These are phyloP conservation scores for Tieghemiomyces parasiticus DNA, from an alignment of 192 early-diverging fungal species.

Conservation along the genomic window DNA sequence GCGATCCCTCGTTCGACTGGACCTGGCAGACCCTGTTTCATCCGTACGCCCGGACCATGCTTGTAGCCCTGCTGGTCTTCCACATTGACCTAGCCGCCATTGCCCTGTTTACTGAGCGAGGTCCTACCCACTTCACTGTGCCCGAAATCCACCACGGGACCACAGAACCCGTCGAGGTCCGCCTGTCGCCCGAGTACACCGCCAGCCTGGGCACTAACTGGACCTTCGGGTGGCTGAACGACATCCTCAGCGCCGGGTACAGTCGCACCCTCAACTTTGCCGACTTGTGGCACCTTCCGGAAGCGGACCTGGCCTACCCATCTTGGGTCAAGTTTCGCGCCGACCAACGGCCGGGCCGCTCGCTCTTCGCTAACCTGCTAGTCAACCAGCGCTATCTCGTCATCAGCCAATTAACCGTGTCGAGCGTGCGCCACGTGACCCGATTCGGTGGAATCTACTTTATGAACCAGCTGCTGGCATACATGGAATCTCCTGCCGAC, in stretches of 20 bases:
- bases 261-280: constrained; percentile 33
- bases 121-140: not conserved
- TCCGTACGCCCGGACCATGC: not conserved
- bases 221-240: constrained; percentile 42
- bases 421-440: not conserved
- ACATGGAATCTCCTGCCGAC: constrained; percentile 30
- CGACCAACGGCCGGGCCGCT: constrained; percentile 14
- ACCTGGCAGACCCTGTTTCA: not conserved
- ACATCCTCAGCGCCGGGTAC: constrained; percentile 37
- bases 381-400: constrained; percentile 23
- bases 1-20: not conserved
- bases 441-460: constrained; percentile 38
- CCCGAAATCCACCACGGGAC: too few relatives aligned
- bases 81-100: not conserved
- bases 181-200: constrained; percentile 16
- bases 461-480: constrained; percentile 35
- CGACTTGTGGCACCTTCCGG: constrained; percentile 40
- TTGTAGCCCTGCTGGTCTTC: not conserved
- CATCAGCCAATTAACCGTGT: constrained; percentile 13
- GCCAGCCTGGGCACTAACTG: constrained; percentile 16
- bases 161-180: not conserved
- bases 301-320: constrained; percentile 27
- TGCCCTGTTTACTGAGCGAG: not conserved
- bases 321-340: constrained; percentile 21
- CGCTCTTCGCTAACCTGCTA: constrained; percentile 20